Conservation (phyloP, 129 eudicot species). For the Helianthus tuberosus region DNA sequence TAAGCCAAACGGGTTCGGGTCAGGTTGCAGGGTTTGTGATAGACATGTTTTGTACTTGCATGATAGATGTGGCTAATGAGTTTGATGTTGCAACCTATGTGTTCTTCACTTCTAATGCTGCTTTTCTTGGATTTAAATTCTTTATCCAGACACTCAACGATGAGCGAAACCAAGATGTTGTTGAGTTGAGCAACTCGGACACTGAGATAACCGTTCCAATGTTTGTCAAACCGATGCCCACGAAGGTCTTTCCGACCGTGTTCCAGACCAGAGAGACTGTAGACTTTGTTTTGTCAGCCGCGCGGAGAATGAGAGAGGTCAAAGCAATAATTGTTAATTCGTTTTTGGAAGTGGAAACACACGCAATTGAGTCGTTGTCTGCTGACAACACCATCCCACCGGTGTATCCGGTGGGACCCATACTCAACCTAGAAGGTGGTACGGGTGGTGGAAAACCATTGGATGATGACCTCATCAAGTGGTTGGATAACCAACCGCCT, state of each 20-base stretch:
- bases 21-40: slow-evolving; percentile 34
- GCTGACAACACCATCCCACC: slow-evolving; percentile 14
- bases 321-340: slow-evolving; percentile 43
- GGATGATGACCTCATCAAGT: slow-evolving; percentile 15
- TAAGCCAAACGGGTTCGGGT: slow-evolving; percentile 15
- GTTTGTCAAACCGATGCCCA: slow-evolving; percentile 36
- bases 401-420: slow-evolving; percentile 45
- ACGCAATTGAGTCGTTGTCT: slow-evolving; percentile 20
- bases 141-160: slow-evolving; percentile 18
- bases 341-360: slow-evolving; percentile 36
- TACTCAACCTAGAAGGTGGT: slow-evolving; percentile 30
- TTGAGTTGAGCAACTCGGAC: slow-evolving; percentile 19
- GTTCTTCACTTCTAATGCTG: slow-evolving; percentile 25
- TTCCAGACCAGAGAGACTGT: slow-evolving; percentile 9
- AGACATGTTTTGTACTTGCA: slow-evolving; percentile 41
- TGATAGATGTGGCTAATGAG: slow-evolving; percentile 45
- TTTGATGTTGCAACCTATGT: slow-evolving; percentile 17
- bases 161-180: slow-evolving; percentile 19
- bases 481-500: slow-evolving; percentile 43
- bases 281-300: background rate
- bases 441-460: background rate
- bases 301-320: slow-evolving; percentile 26
- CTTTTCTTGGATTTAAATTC: slow-evolving; percentile 22
- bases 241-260: slow-evolving; percentile 27
- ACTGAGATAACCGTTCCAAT: slow-evolving; percentile 20